Base-by-base conservation (phyloP, 2,329 filamentous ascomycete genomes). In the Coniochaeta prunicola region DNA sequence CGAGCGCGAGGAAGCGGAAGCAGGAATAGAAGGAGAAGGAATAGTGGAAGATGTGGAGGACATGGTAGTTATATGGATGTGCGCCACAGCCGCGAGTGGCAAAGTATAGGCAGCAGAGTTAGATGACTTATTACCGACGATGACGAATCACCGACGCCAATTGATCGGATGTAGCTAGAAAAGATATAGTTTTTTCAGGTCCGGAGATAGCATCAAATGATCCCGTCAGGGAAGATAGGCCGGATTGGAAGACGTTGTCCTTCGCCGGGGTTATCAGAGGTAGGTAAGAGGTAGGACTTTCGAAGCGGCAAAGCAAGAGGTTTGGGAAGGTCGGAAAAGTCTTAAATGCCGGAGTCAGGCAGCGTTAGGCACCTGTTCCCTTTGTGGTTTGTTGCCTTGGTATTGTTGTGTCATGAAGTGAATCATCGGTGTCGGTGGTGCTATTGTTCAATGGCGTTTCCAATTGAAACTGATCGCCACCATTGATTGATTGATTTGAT, bases 21-120 rank as follows among this genome's bases (percentile, higher is more conserved):
- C 15, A 57, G 34, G 55, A 45, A 30, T 13, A 30, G 34, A 26
- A 50, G 38, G 19, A 26, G 24, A 36, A 36, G 34, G 19, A 57
- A n/a, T n/a, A 57, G 56, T 9, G 28, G 21, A 34, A 17, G 48
- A 38, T 15, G 38, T 28, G 45, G 57, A 53, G 30, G 58, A 50
- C 45, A 50, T 50, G 2, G 45, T 50, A 26, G 15, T 54, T 54
- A 31, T 21, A 57, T 45, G n/a, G 56, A 40, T 19, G 24, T 34
- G 38, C n/a, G 60, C 33, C 48, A 59, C 19, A 31, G 53, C 53
- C 40, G 33, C 33, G 34, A 57, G 63, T 64, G 64, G 64, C 63
- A 62, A 64, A 59, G 36, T 21, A 56, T 33, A 59, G 58, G 59
- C 54, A 58, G 59, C 54, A 62, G 62, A 61, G 62, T 61, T 58